Conservation (phyloP, 2,329 filamentous ascomycete genomes). For the Hypomyces perniciosus region DNA sequence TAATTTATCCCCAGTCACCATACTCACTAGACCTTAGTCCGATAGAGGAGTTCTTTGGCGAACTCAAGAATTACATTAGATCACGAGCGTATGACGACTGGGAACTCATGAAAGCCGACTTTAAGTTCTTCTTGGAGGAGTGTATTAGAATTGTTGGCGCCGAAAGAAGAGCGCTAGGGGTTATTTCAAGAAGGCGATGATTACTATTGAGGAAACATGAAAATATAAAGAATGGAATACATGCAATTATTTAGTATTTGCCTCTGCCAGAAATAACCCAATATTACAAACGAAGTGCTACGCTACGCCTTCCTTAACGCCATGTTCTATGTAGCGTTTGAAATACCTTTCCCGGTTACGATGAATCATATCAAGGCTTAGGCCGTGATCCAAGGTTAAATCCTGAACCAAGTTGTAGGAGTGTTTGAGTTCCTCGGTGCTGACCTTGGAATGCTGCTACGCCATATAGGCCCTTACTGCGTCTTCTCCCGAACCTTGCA, state of each 20-base stretch:
- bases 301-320: background rate
- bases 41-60: background rate
- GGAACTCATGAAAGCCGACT: background rate
- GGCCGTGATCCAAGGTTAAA: background rate
- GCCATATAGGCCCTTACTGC: background rate
- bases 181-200: background rate
- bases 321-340: background rate
- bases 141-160: background rate
- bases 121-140: background rate
- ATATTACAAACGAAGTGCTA: background rate
- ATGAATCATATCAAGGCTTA: background rate
- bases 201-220: background rate
- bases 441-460: background rate
- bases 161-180: background rate
- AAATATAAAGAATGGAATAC: background rate
- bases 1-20: background rate
- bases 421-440: background rate
- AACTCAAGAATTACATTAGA: background rate
- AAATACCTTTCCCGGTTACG: background rate
- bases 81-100: background rate
- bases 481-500: background rate
- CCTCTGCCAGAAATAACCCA: background rate
- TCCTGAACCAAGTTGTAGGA: background rate
- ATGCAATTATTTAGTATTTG: background rate
- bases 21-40: background rate